Evolutionary conservation across 2,329 filamentous ascomycete genomes (phyloP), one percentile per base, ranked within the genome.

Genomic region (Epichloe typhina): DNA sequence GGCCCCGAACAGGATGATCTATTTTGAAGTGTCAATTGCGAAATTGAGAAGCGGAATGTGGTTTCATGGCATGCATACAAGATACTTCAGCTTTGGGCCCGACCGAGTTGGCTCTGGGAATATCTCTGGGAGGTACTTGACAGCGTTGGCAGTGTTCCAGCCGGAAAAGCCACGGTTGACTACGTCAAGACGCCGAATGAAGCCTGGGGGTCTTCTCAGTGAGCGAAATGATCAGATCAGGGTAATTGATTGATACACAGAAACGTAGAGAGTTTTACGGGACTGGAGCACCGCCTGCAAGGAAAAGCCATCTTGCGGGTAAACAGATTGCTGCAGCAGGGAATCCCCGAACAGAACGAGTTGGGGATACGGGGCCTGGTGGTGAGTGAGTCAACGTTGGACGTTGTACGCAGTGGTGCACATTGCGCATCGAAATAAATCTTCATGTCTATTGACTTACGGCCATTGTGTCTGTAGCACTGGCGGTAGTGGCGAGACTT

Each of bases 271-370:
- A 7, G 12, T 71, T 76, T 64, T 58, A 88, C 85, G 76, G 57
- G 79, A 68, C 62, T 89, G 82, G 3, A 95, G 70, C 15, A 79
- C 81, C 21, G 84, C 78, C 52, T 83, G 80, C 59, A 94, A 86
- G 0, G 77, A 86, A 66, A 90, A 91, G 15, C 84, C 87, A 51
- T 79, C 70, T 11, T 76, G 67, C 46, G 82, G 72, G 37, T 75
- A 72, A 55, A 77, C 77, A 2, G 81, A 77, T 41, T 76, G 72
- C 62, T 97, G 82, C 46, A 91, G 83, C 54, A 97, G 83, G 35
- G 88, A 95, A 69, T 97, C 93, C 50, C 91, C 91, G 55, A 97
- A 86, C 23, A 97, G 79, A 55, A 97, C 73, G 58, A 90, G 73
- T 61, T 90, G 86, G 46, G 84, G 81, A 60, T 85, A 85, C 1